Evolutionary conservation across 495 filamentous ascomycete species (phyloP), one percentile per base, ranked within the genome.

Genomic region (Penicillium riverlandense): DNA sequence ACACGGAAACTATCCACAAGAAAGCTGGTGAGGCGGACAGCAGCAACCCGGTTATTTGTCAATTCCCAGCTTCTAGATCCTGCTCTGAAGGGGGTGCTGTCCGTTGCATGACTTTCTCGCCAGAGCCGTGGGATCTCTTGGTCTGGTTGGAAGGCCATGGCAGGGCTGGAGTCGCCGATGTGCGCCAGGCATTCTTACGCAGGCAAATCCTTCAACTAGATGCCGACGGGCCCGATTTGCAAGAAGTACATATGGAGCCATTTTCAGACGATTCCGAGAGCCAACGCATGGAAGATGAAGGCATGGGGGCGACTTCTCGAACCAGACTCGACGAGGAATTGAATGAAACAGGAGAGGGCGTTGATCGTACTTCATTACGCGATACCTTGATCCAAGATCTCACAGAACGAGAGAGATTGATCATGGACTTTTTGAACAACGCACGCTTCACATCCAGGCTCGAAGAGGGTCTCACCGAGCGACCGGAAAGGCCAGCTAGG

Each of bases 111-210:
- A 75, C 81, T 15, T 98, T 98, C 58, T 84, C 86, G 0, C 90
- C 92, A 2, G 86, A 85, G 13, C 88, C 90, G 8, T 86, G 83
- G 77, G 91, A 98, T 61, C 77, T 98, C 11, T 72, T 98, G 30
- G 85, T 94, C 16, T 96, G 91, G 90, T 80, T 89, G 14, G 92
- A 98, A 65, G 84, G 95, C 48, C 83, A 82, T 47, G 90, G 88
- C 8, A 77, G 85, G 50, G 76, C 91, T 30, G 90, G 89, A 9
- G 71, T 97, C 37, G 85, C 85, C 3, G 92, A 98, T 68, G 67
- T 90, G 15, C 83, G 92, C 15, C 80, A 79, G 45, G 79, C 82
- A 14, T 88, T 95, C 48, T 64, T 73, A 15, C 81, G 82, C 27
- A 80, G 86, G 29, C 92, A 98, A 58, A 76, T 86, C 22, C 60